Evolutionary conservation across 192 early-diverging fungal species (phyloP), one percentile per base, ranked within the genome.

Genomic region (Gamsiella multidivaricata): DNA sequence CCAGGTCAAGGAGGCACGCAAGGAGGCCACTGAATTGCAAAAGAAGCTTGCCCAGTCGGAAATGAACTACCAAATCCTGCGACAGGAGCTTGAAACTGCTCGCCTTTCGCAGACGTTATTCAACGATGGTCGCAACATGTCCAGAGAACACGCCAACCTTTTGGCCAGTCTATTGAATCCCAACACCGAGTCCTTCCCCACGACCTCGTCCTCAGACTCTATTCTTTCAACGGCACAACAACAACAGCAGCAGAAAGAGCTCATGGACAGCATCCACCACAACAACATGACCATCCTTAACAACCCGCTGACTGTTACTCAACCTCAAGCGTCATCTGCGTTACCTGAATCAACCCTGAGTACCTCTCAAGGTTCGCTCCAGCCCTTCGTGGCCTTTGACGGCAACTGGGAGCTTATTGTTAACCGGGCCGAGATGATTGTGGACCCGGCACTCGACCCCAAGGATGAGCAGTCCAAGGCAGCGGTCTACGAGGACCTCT

Each of bases 1-100:
- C 50, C 85, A 91, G 69, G 81, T 89, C 26, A 81, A 84, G 32
- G 66, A 82, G 51, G 80, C 86, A 28, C 81, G 85, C 59, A 76
- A 81, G 17, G 88, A 89, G 52, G 79, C 74, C 26, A 82, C 85
- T 22, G 80, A 85, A 0, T 53, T 85, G 52, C 79, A 83, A 39
- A 49, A 70, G 31, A 79, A 85, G 43, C 70, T 91, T 18, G 61
- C 70, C 6, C 61, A 59, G 42, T 78, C 74, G 3, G 74, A 78
- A 46, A 47, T 78, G 33, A 78, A 64, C 61, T 69, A 61, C 49
- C 74, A 78, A 33, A 53, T 69, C 42, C 49, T 78, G 43, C 65
- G 66, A 8, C 74, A 78, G 49, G 66, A 78, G 28, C 52, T 78
- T 23, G 74, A 78, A 31, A 64, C 66, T 17, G 10, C 66, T 5